Evolutionary conservation across 1,284 basidiomycete genomes (phyloP), one percentile per base, ranked within the genome.

Genomic region (Naganishia sp.): DNA sequence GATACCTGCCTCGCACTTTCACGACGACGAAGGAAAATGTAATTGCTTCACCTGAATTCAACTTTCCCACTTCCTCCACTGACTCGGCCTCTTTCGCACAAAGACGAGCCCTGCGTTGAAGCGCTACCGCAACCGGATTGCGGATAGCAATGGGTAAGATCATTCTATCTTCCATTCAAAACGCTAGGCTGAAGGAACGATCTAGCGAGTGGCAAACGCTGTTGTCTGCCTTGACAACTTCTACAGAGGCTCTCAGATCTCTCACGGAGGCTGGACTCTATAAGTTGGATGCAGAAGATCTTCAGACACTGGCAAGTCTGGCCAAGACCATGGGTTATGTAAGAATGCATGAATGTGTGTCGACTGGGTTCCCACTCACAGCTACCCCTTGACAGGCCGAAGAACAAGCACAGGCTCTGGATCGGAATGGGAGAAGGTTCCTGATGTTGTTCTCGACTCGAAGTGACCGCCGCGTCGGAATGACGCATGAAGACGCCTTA

Each of bases 251-350:
- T 3, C 79, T 92, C 16, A 82, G 86, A 21, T 81, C 81, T 6
- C 80, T 96, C 6, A 87, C 91, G 72, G 80, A 82, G 6, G 74
- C 82, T 9, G 85, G 87, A 7, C 77, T 90, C 9, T 86, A 89
- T 0, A 86, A 89, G 70, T 80, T 96, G 16, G 87, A 88, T 0
- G 81, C 83, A 0, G 86, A 87, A 70, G 94, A 97, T 72, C 87
- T 90, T 63, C 86, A 87, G 0, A 87, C 90, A 69, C 83, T 97
- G 1, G 82, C 88, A 3, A 88, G 89, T 0, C 82, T 96, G 7
- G 87, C 93, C 50, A 89, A 92, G 77, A 88, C 92, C 4, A 89
- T 90, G 0, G 79, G 92, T n/a, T 90, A 94, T 82, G 92, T 90
- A 65, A 70, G 81, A 75, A n/a, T 10, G 10, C 36, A 28, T 55